These are phyloP conservation scores for Russula lepida DNA, from an alignment of 768 basidiomycete genomes.

Conservation along the genomic window DNA sequence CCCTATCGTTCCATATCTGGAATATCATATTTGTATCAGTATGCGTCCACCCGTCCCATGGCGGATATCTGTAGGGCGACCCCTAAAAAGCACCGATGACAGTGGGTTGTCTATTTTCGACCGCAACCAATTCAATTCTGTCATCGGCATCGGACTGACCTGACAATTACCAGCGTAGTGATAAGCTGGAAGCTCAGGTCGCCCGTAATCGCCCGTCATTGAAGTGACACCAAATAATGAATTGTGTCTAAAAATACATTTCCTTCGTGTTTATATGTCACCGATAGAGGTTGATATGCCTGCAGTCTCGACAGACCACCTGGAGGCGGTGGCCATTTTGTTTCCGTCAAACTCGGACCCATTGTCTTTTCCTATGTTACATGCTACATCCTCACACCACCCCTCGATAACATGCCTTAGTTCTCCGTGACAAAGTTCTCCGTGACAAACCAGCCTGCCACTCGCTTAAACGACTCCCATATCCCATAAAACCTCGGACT, in stretches of 20 bases:
- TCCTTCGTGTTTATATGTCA: not conserved
- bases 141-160: too few species aligned
- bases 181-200: too few species aligned
- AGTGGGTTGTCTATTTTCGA: too few species aligned
- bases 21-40: not conserved
- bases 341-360: not conserved
- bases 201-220: too few species aligned
- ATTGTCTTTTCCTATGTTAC: not conserved
- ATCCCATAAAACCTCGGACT: not conserved
- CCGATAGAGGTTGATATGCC: not conserved
- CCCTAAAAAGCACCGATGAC: too few species aligned
- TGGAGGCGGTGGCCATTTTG: not conserved
- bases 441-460: not conserved
- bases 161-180: too few species aligned
- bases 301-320: not conserved
- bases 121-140: too few species aligned
- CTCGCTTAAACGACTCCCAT: not conserved
- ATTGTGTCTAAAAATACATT: too few species aligned
- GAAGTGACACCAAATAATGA: too few species aligned
- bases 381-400: not conserved
- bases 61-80: too few species aligned
- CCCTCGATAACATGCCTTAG: not conserved
- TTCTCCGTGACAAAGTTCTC: not conserved
- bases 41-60: not conserved
- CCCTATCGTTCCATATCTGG: not conserved